A percentile compares a stretch with the other conserved stretches of the same genome.
Conservation (phyloP, 2,329 filamentous ascomycete species). For the Cladosporium phlei region DNA sequence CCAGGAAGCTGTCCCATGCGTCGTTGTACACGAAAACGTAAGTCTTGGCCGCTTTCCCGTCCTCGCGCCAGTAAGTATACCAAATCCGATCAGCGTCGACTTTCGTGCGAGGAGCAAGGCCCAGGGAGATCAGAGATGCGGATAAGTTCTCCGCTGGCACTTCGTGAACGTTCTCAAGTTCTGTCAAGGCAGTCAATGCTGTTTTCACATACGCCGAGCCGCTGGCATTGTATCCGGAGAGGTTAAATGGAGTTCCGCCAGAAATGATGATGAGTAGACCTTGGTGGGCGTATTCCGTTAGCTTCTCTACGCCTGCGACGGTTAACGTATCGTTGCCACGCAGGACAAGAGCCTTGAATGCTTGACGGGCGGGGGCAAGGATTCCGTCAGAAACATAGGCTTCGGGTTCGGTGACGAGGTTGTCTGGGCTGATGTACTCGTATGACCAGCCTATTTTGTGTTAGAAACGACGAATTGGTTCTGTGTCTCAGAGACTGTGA, state of each 20-base stretch:
- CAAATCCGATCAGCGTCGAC: constrained; percentile 28
- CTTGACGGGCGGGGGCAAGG: constrained; percentile 38
- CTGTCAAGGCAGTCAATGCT: constrained; percentile 23
- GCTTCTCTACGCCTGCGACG: constrained; percentile 28
- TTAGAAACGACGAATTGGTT: neutral
- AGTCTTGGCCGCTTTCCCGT: constrained; percentile 23
- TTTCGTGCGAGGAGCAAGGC: constrained; percentile 31
- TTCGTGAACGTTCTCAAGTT: constrained; percentile 34
- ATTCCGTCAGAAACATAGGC: constrained; percentile 35
- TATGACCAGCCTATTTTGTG: constrained; percentile 34
- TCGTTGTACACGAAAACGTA: constrained; percentile 43
- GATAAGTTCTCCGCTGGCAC: constrained; percentile 31
- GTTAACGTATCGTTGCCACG: constrained; percentile 36
- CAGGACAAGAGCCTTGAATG: constrained; percentile 43
- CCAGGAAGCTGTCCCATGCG: constrained; percentile 22
- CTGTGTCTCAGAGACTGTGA: neutral
- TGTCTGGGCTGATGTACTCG: constrained; percentile 44
- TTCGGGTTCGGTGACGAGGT: constrained; percentile 36
- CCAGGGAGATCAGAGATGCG: constrained; percentile 27
- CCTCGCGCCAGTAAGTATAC: constrained; percentile 37
- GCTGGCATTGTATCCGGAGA: constrained; percentile 19
- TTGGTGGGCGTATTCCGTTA: constrained; percentile 33
- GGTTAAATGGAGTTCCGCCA: constrained; percentile 31
- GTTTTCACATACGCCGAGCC: constrained; percentile 17
- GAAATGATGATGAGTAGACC: constrained; percentile 43